A percentile compares a stretch with the other conserved stretches of the same genome.
These are phyloP conservation scores for Pogostemon cablin DNA, from an alignment of 257 asterid genomes.

Conservation along the genomic window DNA sequence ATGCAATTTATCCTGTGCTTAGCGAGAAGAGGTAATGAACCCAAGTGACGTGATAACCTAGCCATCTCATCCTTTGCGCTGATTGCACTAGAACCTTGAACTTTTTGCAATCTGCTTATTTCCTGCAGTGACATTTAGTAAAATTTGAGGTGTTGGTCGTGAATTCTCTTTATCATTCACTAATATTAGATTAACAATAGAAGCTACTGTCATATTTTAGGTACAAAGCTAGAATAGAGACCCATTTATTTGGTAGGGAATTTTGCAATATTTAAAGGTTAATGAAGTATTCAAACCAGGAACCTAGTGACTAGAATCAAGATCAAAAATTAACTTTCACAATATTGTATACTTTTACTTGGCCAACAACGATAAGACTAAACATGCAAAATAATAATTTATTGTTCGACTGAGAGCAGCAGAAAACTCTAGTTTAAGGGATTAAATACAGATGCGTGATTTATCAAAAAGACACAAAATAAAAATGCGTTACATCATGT, in stretches of 20 bases:
- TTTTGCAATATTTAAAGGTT: not conserved
- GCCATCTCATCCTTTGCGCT: constrained; percentile 99
- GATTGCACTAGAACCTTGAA: constrained; percentile 95
- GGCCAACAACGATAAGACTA: too few relatives aligned
- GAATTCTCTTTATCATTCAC: not conserved
- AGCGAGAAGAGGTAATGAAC: constrained; percentile 91
- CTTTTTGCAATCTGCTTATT: constrained; percentile 85
- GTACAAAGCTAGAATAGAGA: too few relatives aligned
- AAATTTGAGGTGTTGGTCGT: not conserved
- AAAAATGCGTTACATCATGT: not conserved
- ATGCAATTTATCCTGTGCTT: constrained; percentile 96
- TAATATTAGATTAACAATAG: constrained; percentile 3
- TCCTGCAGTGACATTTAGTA: constrained; percentile 54
- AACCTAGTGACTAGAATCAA: not conserved
- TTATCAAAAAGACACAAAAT: not conserved
- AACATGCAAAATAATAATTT: not conserved
- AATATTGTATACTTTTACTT: not conserved
- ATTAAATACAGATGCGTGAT: not conserved
- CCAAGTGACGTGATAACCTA: constrained; percentile 90
- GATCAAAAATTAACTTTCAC: not conserved
- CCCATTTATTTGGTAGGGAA: not conserved
- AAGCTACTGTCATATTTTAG: not conserved
- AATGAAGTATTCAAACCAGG: not conserved
- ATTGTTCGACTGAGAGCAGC: not conserved
- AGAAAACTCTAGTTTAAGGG: not conserved